These are phyloP conservation scores for Sicyos baderoa DNA, from an alignment of 306 rosid genomes.

Conservation along the genomic window DNA sequence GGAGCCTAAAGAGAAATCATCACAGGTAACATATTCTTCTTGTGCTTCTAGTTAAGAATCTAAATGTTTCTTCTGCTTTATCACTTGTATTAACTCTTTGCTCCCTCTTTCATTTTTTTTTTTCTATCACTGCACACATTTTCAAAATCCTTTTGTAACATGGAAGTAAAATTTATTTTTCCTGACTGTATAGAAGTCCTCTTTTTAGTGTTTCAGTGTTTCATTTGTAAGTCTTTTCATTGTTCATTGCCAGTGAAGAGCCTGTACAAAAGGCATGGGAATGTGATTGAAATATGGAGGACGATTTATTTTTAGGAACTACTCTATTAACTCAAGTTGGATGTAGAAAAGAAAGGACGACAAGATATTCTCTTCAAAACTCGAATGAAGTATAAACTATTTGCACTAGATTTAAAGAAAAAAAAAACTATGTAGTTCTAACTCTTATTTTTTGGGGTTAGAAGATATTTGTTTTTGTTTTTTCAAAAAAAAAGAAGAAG, in stretches of 20 bases:
- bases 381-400: neutral
- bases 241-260: neutral
- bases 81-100: neutral
- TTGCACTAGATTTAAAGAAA: neutral
- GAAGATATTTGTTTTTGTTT: neutral
- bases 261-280: neutral
- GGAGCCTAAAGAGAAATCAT: conserved; percentile 35
- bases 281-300: neutral
- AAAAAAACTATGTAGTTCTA: neutral
- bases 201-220: neutral
- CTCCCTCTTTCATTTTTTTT: neutral
- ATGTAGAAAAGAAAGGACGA: neutral
- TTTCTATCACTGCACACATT: neutral
- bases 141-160: neutral
- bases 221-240: neutral
- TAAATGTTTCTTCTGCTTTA: neutral
- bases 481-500: too few species aligned
- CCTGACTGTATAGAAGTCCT: neutral
- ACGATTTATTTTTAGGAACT: neutral
- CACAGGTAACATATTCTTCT: conserved; percentile 29
- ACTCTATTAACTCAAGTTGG: neutral
- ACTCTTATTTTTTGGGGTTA: neutral
- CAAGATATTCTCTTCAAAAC: neutral
- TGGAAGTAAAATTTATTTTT: neutral
- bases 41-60: neutral